Percentiles rank a stretch among this genome's conserved stretches.
Evolutionary conservation across 2,329 filamentous ascomycete species (phyloP).

Genomic region (Hawksworthiomyces lignivorus): DNA sequence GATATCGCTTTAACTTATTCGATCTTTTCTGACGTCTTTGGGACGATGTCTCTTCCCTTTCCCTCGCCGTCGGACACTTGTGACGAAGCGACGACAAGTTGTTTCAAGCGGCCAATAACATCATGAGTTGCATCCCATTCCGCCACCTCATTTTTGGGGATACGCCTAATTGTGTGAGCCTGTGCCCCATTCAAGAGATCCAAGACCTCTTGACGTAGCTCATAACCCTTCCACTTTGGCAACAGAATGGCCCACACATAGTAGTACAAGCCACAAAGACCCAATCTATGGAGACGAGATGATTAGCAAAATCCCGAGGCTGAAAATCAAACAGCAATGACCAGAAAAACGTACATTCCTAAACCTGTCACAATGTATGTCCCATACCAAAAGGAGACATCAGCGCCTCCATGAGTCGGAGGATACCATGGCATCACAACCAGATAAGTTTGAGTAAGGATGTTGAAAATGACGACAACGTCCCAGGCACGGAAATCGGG

Average conservation of each 20-base stretch:
- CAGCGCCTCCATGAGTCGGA: conserved; percentile 53
- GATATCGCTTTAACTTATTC: no score
- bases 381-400: conserved; percentile 67
- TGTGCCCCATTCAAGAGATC: conserved; percentile 35
- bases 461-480: conserved; percentile 48
- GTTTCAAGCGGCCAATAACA: conserved; percentile 14
- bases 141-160: conserved; percentile 33
- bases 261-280: conserved; percentile 40
- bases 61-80: no score
- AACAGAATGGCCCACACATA: conserved; percentile 37
- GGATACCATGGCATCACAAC: conserved; percentile 67
- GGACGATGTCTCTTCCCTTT: no score
- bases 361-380: conserved; percentile 61
- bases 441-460: conserved; percentile 52
- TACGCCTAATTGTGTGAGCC: conserved; percentile 39
- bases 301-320: conserved; percentile 1
- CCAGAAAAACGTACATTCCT: conserved; percentile 43
- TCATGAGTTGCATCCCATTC: conserved; percentile 35
- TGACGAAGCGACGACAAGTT: no score
- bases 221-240: conserved; percentile 34
- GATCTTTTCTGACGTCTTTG: no score
- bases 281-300: conserved; percentile 19
- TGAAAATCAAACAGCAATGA: not conserved
- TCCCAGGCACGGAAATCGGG: conserved; percentile 54
- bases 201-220: conserved; percentile 40